Evolutionary conservation across 805 yeast species (phyloP).

Genomic region (Saccharomycopsis sp.): DNA sequence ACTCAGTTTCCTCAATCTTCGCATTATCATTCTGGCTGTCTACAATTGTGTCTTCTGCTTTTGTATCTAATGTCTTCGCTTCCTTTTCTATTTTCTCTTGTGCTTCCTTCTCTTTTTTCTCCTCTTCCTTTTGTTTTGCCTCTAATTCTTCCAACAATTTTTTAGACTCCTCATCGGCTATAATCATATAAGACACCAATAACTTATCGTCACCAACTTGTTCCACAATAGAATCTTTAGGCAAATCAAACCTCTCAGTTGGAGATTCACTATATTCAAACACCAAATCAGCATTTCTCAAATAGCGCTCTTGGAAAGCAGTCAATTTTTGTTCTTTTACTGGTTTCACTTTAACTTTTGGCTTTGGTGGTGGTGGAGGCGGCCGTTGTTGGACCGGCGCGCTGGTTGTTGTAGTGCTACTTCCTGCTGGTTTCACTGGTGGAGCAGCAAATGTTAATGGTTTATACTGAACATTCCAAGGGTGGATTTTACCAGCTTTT

Average conservation of each 20-base stretch:
- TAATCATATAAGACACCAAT: slow-evolving; percentile 32
- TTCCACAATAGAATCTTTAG: slow-evolving; percentile 73
- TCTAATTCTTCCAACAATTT: slow-evolving; percentile 2
- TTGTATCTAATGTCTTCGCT: slow-evolving; percentile 25
- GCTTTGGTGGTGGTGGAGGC: slow-evolving; percentile 10
- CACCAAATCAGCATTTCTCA: slow-evolving; percentile 62
- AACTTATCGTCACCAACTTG: slow-evolving; percentile 32
- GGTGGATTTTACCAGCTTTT: not conserved
- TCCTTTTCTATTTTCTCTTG: slow-evolving; percentile 22
- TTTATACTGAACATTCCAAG: not conserved
- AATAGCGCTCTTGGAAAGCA: slow-evolving; percentile 69
- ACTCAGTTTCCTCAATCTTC: slow-evolving; percentile 9
- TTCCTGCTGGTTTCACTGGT: not conserved
- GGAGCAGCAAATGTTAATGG: too few relatives aligned
- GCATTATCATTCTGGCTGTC: slow-evolving; percentile 22
- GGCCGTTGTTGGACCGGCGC: too few relatives aligned
- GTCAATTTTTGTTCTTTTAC: slow-evolving; percentile 53
- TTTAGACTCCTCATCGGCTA: slow-evolving; percentile 20
- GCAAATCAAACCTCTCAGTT: slow-evolving; percentile 63
- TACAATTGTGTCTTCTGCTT: slow-evolving; percentile 8
- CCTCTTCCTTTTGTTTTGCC: slow-evolving; percentile 22
- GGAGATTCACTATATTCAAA: slow-evolving; percentile 83
- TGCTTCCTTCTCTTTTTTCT: slow-evolving; percentile 20
- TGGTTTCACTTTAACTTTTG: slow-evolving; percentile 21
- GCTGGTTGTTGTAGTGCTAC: too few relatives aligned